Percentiles rank a stretch among this genome's conserved stretches.
Evolutionary conservation across 2,329 filamentous ascomycete genomes (phyloP).

Genomic region (Allantophomopsis lycopodina): DNA sequence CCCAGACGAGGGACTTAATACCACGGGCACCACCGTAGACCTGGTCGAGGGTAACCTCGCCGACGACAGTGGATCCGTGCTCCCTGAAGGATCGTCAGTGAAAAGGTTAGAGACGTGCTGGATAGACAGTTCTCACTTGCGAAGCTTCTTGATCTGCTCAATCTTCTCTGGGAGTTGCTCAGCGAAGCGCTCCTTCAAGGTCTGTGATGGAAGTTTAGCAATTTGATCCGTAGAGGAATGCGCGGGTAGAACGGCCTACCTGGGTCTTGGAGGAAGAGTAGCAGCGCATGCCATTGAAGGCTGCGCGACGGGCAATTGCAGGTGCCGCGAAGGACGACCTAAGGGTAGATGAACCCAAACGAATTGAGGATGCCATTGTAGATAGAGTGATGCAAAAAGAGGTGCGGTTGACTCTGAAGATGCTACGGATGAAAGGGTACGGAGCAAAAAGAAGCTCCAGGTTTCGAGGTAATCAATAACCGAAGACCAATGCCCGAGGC

Average conservation of each 20-base stretch:
- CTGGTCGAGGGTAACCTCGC: conserved; percentile 98
- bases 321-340: conserved; percentile 60
- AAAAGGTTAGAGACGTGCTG: background rate
- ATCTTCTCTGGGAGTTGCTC: conserved; percentile 92
- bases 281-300: conserved; percentile 74
- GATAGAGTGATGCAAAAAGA: conserved; percentile 13
- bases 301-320: conserved; percentile 51
- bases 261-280: conserved; percentile 88
- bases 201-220: conserved; percentile 34
- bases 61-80: conserved; percentile 86
- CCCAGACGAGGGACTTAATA: conserved; percentile 98
- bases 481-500: too few species aligned
- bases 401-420: background rate
- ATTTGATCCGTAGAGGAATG: conserved; percentile 1
- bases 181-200: conserved; percentile 96
- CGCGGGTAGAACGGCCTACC: conserved; percentile 34
- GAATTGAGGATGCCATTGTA: conserved; percentile 73
- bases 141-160: conserved; percentile 97
- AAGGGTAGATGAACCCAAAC: conserved; percentile 69
- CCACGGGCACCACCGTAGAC: conserved; percentile 98
- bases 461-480: too few species aligned
- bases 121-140: conserved; percentile 58
- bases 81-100: conserved; percentile 44
- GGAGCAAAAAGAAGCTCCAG: too few species aligned
- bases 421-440: background rate